Base-by-base conservation (phyloP, 345 rosid genomes). In the Eucalyptus sp. region DNA sequence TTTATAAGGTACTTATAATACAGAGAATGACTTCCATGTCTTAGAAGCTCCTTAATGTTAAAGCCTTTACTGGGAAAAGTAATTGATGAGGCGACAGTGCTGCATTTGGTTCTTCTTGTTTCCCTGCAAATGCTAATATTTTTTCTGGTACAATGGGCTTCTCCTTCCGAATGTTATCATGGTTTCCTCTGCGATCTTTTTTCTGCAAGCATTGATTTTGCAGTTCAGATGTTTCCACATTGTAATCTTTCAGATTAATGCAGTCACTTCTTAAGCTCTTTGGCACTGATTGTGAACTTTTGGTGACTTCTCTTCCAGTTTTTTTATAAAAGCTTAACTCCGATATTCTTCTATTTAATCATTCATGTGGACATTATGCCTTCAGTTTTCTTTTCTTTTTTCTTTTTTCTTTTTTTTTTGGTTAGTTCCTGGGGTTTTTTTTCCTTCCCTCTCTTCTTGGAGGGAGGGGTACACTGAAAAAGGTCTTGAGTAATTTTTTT, bases 1-100 rank as follows among this genome's bases (percentile, higher is more conserved):
- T 98, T 98, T 88, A 90, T 97, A 87, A 98, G 99, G 99, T 98
- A 93, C 88, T 86, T 41, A 41, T 76, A 11, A 11, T 76, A 76
- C 29, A 41, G 7, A 71, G 80, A 76, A 6, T 6, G 27, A 76
- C 15, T 76, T 76, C 84, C 84, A 20, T 20, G 46, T 41, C 46
- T 12, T 76, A 41, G 84, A 41, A 76, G 27, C 27, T 76, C 48
- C 48, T 11, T 41, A 76, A 41, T 18, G 25, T n/a, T 43, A 76
- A 76, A 41, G 48, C 83, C 8, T 76, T 76, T 22, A 11, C 48
- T 76, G 48, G 27, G 48, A 76, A 37, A 76, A 41, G 84, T 76
- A 76, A 76, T 41, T 76, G 48, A 76, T 41, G 48, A 22, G 84
- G 27, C 9, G 48, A 20, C 84, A 22, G 15, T 76, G 48, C 84